Evolutionary conservation across 1,284 basidiomycete species (phyloP).

Genomic region (Trichosporon asahii): DNA sequence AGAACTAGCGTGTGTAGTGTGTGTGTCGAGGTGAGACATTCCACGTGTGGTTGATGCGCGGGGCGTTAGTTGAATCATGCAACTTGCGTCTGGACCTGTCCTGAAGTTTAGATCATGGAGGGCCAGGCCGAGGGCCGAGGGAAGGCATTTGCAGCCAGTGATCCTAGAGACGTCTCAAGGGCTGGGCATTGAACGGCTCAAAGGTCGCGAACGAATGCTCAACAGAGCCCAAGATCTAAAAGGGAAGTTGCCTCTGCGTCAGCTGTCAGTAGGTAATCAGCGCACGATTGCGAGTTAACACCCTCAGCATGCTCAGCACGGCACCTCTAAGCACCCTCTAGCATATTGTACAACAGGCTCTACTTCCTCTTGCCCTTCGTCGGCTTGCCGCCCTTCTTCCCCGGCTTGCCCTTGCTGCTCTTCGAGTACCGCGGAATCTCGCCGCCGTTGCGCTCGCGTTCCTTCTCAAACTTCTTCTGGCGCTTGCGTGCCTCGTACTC

Average conservation of each 20-base stretch:
- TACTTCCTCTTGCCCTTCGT: constrained; percentile 21
- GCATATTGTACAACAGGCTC: constrained; percentile 6
- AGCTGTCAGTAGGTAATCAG: no score
- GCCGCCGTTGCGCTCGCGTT: constrained; percentile 29
- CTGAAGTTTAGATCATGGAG: no score
- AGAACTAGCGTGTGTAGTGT: background rate
- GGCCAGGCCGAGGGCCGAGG: no score
- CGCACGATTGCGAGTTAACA: no score
- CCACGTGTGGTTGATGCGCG: background rate
- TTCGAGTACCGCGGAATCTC: constrained; percentile 12
- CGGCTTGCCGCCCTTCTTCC: constrained; percentile 24
- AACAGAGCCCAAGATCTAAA: no score
- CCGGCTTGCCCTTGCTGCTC: constrained; percentile 23
- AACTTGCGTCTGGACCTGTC: background rate
- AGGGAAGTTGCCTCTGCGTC: no score
- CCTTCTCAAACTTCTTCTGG: constrained; percentile 45
- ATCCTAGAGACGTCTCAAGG: no score
- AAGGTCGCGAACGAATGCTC: no score
- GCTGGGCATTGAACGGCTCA: no score
- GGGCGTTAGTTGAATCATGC: background rate
- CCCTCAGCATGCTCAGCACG: no score
- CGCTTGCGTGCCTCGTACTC: constrained; percentile 45
- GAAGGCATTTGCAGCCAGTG: no score
- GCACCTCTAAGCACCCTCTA: background rate
- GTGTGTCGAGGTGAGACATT: background rate